Conservation (phyloP, 1,284 basidiomycete genomes). For the Austroboletus novae-zelandiae region DNA sequence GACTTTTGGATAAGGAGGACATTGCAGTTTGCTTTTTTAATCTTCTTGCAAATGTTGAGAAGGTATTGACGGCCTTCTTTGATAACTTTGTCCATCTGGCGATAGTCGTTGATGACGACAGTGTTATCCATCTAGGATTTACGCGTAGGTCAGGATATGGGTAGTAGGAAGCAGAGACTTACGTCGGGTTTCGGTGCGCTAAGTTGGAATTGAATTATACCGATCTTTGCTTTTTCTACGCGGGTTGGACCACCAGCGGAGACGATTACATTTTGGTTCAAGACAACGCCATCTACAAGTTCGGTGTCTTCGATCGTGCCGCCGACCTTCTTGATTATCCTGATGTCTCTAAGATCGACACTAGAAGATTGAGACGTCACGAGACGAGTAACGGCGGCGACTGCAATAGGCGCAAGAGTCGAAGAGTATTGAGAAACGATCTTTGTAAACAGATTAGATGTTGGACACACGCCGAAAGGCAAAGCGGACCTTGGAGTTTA, state of each 20-base stretch:
- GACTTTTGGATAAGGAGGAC: slow-evolving; percentile 99
- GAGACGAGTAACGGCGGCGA: slow-evolving; percentile 91
- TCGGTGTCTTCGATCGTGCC: slow-evolving; percentile 99
- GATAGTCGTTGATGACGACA: slow-evolving; percentile 98
- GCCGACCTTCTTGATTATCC: slow-evolving; percentile 97
- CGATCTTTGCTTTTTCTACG: slow-evolving; percentile 99
- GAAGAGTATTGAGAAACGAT: slow-evolving; percentile 99
- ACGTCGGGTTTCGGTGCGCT: slow-evolving; percentile 98
- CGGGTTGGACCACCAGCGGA: slow-evolving; percentile 92
- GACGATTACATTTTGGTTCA: slow-evolving; percentile 93
- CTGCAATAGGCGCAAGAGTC: slow-evolving; percentile 95
- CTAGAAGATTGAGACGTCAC: slow-evolving; percentile 85
- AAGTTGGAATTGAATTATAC: slow-evolving; percentile 97
- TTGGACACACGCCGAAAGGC: neutral
- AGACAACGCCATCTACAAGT: slow-evolving; percentile 92
- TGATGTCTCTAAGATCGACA: slow-evolving; percentile 95
- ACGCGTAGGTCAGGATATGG: neutral
- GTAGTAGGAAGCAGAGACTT: slow-evolving; percentile 31
- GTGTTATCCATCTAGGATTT: slow-evolving; percentile 95
- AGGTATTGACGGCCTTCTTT: slow-evolving; percentile 99
- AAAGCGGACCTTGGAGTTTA: slow-evolving; percentile 86
- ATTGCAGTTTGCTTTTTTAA: slow-evolving; percentile 99
- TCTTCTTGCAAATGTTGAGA: slow-evolving; percentile 98
- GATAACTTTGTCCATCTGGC: slow-evolving; percentile 99
- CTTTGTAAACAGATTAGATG: slow-evolving; percentile 40